Evolutionary conservation across 768 basidiomycete species (phyloP), one percentile per base, ranked within the genome.

Genomic region (Pilatotrama ljubarskyi): DNA sequence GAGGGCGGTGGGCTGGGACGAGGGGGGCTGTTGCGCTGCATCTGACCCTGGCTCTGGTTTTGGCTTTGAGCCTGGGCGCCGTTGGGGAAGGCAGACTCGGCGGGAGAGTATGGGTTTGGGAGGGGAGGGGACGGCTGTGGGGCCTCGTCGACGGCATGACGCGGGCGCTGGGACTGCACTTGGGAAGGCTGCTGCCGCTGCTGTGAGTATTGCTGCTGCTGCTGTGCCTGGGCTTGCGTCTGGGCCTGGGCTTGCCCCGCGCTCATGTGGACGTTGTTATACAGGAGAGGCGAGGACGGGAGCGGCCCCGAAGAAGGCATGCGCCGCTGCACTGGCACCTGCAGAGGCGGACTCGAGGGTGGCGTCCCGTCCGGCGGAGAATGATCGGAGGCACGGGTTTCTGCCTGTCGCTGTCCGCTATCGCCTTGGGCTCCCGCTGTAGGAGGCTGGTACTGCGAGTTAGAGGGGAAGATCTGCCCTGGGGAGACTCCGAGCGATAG

Each of bases 391-490:
- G 5, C n/a, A 17, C 47, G 51, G 15, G 44, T 58, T 17, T 62
- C 41, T 20, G 26, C 47, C 11, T 38, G 55, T 2, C 25, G 41
- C 15, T 47, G 55, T 38, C 40, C 46, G 51, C 25, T 13, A n/a
- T 47, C 43, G 62, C 59, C 46, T 62, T 62, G 55, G 58, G 54
- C 43, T 55, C 5, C 29, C 29, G 29, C 29, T 32, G 29, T 10
- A 32, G 40, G 62, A 15, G 69, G 62, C 15, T 50, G 59, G 26
- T 67, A 62, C 44, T 63, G 62, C 1, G 62, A 62, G 43, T 63
- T 47, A 9, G 67, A 58, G 15, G 70, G 65, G 48, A 74, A 71
- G 35, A 74, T 68, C 63, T 74, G 70, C 3, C 73, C 73, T 6
- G 73, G 73, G 40, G 66, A 59, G 41, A 74, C 62, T 7, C 68